Conservation (phyloP, 176 grass and related monocot genomes). For the Cenchrus purpureus region DNA sequence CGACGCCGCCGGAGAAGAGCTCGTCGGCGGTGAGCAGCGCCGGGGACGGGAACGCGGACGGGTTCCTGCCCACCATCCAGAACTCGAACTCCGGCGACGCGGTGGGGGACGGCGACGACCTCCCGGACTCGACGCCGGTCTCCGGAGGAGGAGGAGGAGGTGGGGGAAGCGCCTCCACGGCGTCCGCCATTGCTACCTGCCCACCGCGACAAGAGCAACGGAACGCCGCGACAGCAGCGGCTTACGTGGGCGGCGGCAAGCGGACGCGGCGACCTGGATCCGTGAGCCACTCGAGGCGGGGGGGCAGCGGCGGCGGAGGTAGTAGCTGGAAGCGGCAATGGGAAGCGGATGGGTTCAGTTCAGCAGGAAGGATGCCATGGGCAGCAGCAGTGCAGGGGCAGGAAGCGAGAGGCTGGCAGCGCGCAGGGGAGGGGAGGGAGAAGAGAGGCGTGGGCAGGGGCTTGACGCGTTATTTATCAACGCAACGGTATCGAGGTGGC, state of each 20-base stretch:
- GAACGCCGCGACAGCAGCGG: neutral
- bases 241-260: neutral
- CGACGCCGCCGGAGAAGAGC: constrained; percentile 94
- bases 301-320: neutral
- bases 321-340: neutral
- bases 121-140: constrained; percentile 19
- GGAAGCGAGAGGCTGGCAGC: no score
- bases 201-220: neutral
- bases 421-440: neutral
- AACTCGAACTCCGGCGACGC: constrained; percentile 96
- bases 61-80: constrained; percentile 82
- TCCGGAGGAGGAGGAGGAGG: constrained; percentile 15
- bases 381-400: neutral
- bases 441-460: constrained; percentile 27
- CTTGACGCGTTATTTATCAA: constrained; percentile 54
- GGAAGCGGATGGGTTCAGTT: neutral
- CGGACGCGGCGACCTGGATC: neutral
- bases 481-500: constrained; percentile 26
- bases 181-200: constrained; percentile 39
- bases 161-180: neutral
- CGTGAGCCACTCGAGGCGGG: neutral
- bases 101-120: constrained; percentile 53
- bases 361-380: constrained; percentile 5
- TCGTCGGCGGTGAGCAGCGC: constrained; percentile 87
- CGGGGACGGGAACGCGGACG: constrained; percentile 47